A percentile compares a stretch with the other conserved stretches of the same genome.
Evolutionary conservation across 257 asterid species (phyloP).

Genomic region (Solanum pennellii): DNA sequence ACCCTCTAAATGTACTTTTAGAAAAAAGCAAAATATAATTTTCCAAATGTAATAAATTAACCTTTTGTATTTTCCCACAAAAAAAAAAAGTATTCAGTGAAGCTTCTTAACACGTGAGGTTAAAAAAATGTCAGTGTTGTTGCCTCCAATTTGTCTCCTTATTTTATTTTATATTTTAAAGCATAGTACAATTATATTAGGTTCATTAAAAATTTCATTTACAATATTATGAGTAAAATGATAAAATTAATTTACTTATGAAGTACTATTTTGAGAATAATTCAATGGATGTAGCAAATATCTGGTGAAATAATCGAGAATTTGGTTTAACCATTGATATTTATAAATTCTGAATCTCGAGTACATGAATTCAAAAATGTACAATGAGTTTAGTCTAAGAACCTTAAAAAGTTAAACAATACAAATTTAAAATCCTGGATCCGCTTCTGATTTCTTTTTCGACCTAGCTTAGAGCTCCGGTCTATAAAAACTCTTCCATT

Average conservation of each 20-base stretch:
- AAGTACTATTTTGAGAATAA: constrained; percentile 2
- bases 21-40: not conserved
- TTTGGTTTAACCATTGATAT: not conserved
- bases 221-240: not conserved
- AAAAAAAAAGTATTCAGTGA: not conserved
- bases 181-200: not conserved
- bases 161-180: too few species aligned
- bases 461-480: not conserved
- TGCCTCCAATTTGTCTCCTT: not conserved
- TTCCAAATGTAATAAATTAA: not conserved
- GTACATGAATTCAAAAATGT: not conserved
- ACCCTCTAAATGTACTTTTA: not conserved
- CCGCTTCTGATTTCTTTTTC: not conserved
- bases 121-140: not conserved
- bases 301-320: not conserved
- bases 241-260: not conserved
- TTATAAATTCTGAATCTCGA: not conserved
- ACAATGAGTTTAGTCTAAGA: not conserved
- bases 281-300: not conserved
- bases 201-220: not conserved
- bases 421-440: not conserved
- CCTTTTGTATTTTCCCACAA: not conserved
- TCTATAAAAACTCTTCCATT: not conserved
- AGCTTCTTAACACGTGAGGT: not conserved
- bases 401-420: not conserved